Conservation (phyloP, 768 basidiomycete species). For the Kwoniella newhampshirensis region DNA sequence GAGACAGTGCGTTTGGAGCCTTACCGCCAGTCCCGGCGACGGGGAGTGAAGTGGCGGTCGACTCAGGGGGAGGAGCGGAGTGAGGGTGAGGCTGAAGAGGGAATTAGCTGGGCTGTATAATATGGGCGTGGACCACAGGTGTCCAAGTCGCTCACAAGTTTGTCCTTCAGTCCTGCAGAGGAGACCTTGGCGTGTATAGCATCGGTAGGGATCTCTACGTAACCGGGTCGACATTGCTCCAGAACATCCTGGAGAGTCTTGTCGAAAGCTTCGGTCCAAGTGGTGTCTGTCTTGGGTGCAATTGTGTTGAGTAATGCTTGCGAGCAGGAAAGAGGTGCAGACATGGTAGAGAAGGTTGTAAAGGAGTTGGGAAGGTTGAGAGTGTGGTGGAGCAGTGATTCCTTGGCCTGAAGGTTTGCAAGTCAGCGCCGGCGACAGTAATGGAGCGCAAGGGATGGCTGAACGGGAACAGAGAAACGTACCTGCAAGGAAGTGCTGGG, state of each 20-base stretch:
- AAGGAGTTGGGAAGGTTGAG: conserved; percentile 75
- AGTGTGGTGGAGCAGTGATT: conserved; percentile 81
- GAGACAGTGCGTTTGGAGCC: conserved; percentile 18
- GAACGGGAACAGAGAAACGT: conserved; percentile 18
- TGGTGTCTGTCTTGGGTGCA: conserved; percentile 53
- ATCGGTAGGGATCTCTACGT: conserved; percentile 82
- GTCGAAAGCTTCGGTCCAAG: conserved; percentile 68
- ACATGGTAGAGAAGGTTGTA: conserved; percentile 74
- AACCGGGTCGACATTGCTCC: conserved; percentile 75
- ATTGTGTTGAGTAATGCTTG: conserved; percentile 64
- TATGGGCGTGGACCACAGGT: conserved; percentile 27
- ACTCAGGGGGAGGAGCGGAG: conserved; percentile 46
- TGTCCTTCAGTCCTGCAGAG: conserved; percentile 63
- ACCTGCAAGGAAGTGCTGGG: conserved; percentile 74
- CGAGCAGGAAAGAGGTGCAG: conserved; percentile 70
- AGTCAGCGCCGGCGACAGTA: not conserved
- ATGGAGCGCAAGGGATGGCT: not conserved
- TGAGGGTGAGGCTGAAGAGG: conserved; percentile 44
- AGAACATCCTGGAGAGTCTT: conserved; percentile 64
- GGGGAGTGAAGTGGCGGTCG: conserved; percentile 19
- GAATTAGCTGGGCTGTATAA: not conserved
- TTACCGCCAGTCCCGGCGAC: not conserved
- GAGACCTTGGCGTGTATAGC: conserved; percentile 70
- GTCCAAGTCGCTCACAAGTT: conserved; percentile 54
- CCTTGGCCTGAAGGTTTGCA: conserved; percentile 52